Evolutionary conservation across 495 filamentous ascomycete species (phyloP).

Genomic region (Aspergillus ellipticus): DNA sequence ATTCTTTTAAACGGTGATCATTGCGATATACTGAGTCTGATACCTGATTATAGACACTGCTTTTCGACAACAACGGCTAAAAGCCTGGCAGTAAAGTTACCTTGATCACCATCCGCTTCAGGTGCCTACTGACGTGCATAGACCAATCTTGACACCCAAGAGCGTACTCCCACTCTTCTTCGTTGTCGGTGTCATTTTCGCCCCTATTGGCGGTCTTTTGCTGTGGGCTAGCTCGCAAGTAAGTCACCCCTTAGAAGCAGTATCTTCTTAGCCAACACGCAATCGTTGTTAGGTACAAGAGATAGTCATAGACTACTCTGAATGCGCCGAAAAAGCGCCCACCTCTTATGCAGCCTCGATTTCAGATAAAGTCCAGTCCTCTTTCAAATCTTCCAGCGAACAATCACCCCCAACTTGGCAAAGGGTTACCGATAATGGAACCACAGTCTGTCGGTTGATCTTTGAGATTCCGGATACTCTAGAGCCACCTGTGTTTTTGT

Average conservation of each 20-base stretch:
- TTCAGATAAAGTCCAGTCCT: conserved; percentile 50
- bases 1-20: background rate
- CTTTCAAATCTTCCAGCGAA: conserved; percentile 57
- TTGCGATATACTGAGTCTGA: conserved; percentile 6
- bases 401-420: conserved; percentile 37
- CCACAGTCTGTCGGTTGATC: conserved; percentile 57
- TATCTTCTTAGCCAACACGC: conserved; percentile 13
- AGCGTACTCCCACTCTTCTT: conserved; percentile 91
- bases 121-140: conserved; percentile 25
- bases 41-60: conserved; percentile 63
- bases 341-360: conserved; percentile 35
- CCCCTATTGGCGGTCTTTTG: conserved; percentile 78
- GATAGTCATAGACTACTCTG: conserved; percentile 82
- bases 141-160: conserved; percentile 89
- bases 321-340: conserved; percentile 56
- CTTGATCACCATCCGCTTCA: background rate
- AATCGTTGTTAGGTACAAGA: conserved; percentile 70
- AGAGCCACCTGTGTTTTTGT: conserved; percentile 76
- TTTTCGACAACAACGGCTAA: conserved; percentile 85
- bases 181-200: conserved; percentile 78
- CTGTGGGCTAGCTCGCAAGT: conserved; percentile 79
- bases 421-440: conserved; percentile 15
- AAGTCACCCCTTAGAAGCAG: conserved; percentile 11
- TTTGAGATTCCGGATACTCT: conserved; percentile 79
- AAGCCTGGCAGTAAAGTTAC: conserved; percentile 82